phyloP scores from a whole-genome alignment of 2,329 filamentous ascomycete genomes.

The Phaeosphaeria sp. region DNA sequence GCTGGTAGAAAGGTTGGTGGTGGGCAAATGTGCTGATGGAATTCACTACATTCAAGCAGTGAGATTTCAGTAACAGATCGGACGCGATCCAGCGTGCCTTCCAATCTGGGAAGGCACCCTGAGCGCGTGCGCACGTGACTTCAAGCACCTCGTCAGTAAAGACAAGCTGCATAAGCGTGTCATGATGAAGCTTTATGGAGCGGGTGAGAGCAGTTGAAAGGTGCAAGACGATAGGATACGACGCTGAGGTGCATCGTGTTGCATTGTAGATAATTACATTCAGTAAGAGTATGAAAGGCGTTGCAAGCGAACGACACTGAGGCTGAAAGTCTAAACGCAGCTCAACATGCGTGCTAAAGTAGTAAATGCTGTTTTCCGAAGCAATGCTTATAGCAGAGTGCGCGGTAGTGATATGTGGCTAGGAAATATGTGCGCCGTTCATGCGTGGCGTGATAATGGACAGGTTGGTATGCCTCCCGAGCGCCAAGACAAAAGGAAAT shows the following conservation, averaged over 20 bases:
- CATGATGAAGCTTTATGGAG: too few relatives aligned
- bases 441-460: not conserved
- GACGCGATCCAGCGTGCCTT: not conserved
- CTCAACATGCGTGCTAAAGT: not conserved
- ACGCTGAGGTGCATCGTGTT: not conserved
- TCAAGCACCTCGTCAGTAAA: too few relatives aligned
- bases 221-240: not conserved
- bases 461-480: constrained; percentile 2
- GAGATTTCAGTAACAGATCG: not conserved
- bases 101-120: too few relatives aligned
- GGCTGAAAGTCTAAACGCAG: not conserved
- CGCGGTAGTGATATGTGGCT: not conserved
- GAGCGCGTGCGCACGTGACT: too few relatives aligned
- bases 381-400: not conserved
- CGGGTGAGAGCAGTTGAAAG: too few relatives aligned
- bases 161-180: too few relatives aligned
- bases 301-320: not conserved
- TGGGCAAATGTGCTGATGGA: too few relatives aligned
- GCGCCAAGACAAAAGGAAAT: constrained; percentile 20
- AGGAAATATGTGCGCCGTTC: not conserved
- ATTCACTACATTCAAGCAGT: too few relatives aligned
- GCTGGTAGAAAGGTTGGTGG: not conserved
- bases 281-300: not conserved
- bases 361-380: not conserved
- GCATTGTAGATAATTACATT: not conserved